These are phyloP conservation scores for Ceratobasidium sp. DNA, from an alignment of 1,284 basidiomycete species.

Conservation along the genomic window DNA sequence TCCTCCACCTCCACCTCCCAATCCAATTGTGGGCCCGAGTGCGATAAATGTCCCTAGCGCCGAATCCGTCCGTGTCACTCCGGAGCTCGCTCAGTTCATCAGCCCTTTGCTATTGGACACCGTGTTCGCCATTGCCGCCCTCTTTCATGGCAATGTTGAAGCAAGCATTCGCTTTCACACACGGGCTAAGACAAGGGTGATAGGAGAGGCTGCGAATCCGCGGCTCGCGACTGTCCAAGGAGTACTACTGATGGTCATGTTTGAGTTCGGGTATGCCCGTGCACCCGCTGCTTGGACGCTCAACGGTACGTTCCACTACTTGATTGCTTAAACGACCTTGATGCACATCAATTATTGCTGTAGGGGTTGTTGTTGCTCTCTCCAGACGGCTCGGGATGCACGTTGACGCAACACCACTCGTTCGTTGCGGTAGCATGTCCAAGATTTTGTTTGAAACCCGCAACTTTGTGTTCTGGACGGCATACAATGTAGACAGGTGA, in stretches of 20 bases:
- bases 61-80: not conserved
- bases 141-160: slow-evolving; percentile 26
- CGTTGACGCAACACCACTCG: slow-evolving; percentile 39
- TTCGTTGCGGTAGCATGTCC: slow-evolving; percentile 29
- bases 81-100: slow-evolving; percentile 33
- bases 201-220: slow-evolving; percentile 31
- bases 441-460: slow-evolving; percentile 41
- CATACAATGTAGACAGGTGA: slow-evolving; percentile 39
- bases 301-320: slow-evolving; percentile 7
- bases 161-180: slow-evolving; percentile 20
- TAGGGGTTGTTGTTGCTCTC: slow-evolving; percentile 31
- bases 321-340: too few species aligned
- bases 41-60: slow-evolving; percentile 33
- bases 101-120: slow-evolving; percentile 33
- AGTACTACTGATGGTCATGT: slow-evolving; percentile 7
- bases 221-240: slow-evolving; percentile 36
- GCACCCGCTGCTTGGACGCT: slow-evolving; percentile 40
- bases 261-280: slow-evolving; percentile 38
- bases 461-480: slow-evolving; percentile 40
- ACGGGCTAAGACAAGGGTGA: slow-evolving; percentile 7
- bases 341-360: not conserved
- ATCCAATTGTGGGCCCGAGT: slow-evolving; percentile 32
- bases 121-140: slow-evolving; percentile 29
- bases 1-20: slow-evolving; percentile 26
- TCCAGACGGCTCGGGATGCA: slow-evolving; percentile 39